Percentiles rank a stretch among this genome's conserved stretches.
phyloP scores from a whole-genome alignment of 352 stramenopile genomes.

The Globisporangium iwayamae region DNA sequence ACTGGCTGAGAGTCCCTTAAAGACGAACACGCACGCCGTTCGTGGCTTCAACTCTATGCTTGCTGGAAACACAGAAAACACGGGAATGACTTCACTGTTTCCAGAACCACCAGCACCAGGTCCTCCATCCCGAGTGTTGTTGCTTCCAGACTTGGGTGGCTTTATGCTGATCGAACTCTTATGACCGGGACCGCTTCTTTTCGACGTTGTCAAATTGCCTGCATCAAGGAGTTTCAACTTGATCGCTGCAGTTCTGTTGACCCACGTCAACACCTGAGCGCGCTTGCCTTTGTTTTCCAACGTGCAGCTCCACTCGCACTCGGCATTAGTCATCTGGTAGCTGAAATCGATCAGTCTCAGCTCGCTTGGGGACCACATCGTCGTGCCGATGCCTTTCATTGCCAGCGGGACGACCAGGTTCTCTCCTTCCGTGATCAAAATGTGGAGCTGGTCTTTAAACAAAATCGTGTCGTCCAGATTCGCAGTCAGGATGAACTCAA shows the following conservation, averaged over 20 bases:
- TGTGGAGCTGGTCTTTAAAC: conserved; percentile 93
- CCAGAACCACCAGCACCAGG: background rate
- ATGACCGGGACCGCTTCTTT: conserved; percentile 14
- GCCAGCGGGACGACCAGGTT: conserved; percentile 86
- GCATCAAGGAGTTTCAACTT: conserved; percentile 32
- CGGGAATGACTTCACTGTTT: conserved; percentile 38
- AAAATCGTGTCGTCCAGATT: conserved; percentile 92
- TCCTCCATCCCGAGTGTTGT: conserved; percentile 8
- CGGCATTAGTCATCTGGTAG: conserved; percentile 86
- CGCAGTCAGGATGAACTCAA: conserved; percentile 77
- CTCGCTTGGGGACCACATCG: conserved; percentile 90
- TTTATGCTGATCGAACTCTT: conserved; percentile 28
- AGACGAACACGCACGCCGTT: conserved; percentile 92
- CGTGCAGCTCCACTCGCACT: conserved; percentile 91
- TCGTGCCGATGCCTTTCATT: conserved; percentile 92
- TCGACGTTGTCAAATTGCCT: background rate
- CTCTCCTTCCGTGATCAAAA: conserved; percentile 90
- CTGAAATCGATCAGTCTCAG: conserved; percentile 90
- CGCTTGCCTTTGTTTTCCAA: conserved; percentile 95
- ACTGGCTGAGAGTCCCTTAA: conserved; percentile 76
- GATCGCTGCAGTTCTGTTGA: conserved; percentile 71
- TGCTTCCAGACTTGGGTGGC: background rate
- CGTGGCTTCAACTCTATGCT: conserved; percentile 92
- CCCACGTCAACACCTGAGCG: conserved; percentile 89
- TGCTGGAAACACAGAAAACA: conserved; percentile 89